Evolutionary conservation across 306 rosid genomes (phyloP), one percentile per base, ranked within the genome.

Genomic region (Sicyos baderoa): DNA sequence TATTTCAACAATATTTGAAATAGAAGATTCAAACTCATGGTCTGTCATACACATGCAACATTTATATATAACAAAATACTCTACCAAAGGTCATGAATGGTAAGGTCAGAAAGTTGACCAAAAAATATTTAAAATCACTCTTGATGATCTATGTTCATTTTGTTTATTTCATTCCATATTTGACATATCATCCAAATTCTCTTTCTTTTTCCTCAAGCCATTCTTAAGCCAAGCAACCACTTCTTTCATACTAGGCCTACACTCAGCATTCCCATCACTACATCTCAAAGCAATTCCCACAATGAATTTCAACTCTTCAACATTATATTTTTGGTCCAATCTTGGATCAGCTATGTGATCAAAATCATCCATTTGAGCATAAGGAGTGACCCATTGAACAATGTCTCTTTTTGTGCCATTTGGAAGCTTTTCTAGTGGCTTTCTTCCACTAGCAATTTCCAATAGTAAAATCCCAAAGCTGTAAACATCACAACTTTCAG

Each of bases 391-490:
- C 95, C 97, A 87, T 72, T 88, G 88, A 76, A 90, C 91, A 77
- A 90, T 90, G 22, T 90, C 91, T 17, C 89, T 84, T 75, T 89
- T 92, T 16, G 88, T 80, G 19, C 98, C 96, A 0, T 87, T 89
- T 0, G 87, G 81, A 25, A 89, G 93, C 67, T 89, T 92, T 72
- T 89, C 95, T n/a, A 92, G 81, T 8, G 98, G 96, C 76, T 84
- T 89, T 71, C 82, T 81, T 4, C 85, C 95, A 57, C 91, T 84
- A 2, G 83, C 74, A 13, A 92, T 82, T 52, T 92, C 98, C 50
- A 92, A 25, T 16, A 92, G 87, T 68, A 89, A 74, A 75, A 92
- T 86, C 18, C 97, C 98, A 74, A 87, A 92, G 78, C 96, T 89
- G 37, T 86, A 92, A 9, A 92, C 96, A 57, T 92, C 98, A 18